Percentiles rank a stretch among this genome's conserved stretches.
Conservation (phyloP, 2,329 filamentous ascomycete genomes). For the Metarhizium guizhouense region DNA sequence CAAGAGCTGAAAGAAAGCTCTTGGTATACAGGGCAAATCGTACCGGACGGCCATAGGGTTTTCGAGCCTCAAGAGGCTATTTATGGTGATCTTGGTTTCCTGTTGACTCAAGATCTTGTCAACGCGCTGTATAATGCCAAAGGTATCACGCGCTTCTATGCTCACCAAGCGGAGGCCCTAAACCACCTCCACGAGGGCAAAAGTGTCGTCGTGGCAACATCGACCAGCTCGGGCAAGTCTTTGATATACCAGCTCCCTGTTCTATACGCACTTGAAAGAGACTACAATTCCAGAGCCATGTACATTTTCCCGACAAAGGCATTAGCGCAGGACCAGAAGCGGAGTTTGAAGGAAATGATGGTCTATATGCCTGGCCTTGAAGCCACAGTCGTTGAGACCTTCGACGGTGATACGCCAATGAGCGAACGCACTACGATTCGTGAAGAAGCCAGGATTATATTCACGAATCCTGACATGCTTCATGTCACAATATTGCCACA, state of each 20-base stretch:
- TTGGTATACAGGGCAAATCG: conserved; percentile 90
- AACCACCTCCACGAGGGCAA: conserved; percentile 75
- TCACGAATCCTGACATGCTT: conserved; percentile 97
- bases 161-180: conserved; percentile 88
- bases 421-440: conserved; percentile 67
- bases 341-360: conserved; percentile 79
- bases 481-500: conserved; percentile 90
- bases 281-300: conserved; percentile 73
- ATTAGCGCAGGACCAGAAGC: conserved; percentile 84
- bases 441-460: conserved; percentile 85
- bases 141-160: conserved; percentile 76
- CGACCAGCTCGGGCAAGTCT: conserved; percentile 93
- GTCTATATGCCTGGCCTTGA: conserved; percentile 71
- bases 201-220: conserved; percentile 88
- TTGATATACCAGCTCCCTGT: conserved; percentile 97
- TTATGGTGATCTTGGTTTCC: conserved; percentile 76
- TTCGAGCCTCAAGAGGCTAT: conserved; percentile 78
- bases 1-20: conserved; percentile 70
- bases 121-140: conserved; percentile 92
- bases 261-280: conserved; percentile 72
- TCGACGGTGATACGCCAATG: conserved; percentile 92
- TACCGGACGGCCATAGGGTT: conserved; percentile 84
- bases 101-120: conserved; percentile 84
- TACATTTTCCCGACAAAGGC: conserved; percentile 99
- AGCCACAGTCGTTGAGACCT: conserved; percentile 76